Conservation (phyloP, 768 basidiomycete species). For the Gloeopeniophorella convolvens region DNA sequence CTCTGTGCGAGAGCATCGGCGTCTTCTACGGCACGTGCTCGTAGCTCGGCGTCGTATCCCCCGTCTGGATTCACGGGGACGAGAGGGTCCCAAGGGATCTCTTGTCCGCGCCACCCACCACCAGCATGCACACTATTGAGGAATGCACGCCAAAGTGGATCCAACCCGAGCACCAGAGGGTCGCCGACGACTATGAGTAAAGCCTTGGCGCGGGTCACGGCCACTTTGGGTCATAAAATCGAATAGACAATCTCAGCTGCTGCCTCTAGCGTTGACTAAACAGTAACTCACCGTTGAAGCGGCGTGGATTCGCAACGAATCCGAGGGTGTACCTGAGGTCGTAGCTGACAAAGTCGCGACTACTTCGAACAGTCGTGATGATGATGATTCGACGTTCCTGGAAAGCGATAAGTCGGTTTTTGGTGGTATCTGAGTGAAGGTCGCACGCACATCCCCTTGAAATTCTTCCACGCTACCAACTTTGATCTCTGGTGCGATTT, state of each 20-base stretch:
- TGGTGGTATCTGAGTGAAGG: background rate
- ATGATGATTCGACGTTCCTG: conserved; percentile 37
- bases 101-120: conserved; percentile 49
- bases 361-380: conserved; percentile 36
- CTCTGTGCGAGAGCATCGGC: conserved; percentile 39
- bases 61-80: conserved; percentile 34
- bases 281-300: conserved; percentile 25
- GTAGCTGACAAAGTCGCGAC: conserved; percentile 24
- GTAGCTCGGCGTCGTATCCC: conserved; percentile 34
- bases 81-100: conserved; percentile 44
- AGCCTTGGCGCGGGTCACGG: conserved; percentile 55
- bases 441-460: conserved; percentile 46
- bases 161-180: conserved; percentile 49
- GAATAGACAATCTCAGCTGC: too few species aligned
- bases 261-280: too few species aligned
- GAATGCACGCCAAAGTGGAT: conserved; percentile 57
- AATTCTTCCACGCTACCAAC: conserved; percentile 64
- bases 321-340: conserved; percentile 26
- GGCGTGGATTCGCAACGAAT: conserved; percentile 27
- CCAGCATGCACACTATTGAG: conserved; percentile 49
- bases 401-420: too few species aligned
- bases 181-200: conserved; percentile 56
- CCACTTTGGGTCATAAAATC: conserved; percentile 35
- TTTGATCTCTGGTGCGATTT: conserved; percentile 35
- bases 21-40: conserved; percentile 30